Evolutionary conservation across 2,329 filamentous ascomycete species (phyloP).

Genomic region (Chaetomium sp.): DNA sequence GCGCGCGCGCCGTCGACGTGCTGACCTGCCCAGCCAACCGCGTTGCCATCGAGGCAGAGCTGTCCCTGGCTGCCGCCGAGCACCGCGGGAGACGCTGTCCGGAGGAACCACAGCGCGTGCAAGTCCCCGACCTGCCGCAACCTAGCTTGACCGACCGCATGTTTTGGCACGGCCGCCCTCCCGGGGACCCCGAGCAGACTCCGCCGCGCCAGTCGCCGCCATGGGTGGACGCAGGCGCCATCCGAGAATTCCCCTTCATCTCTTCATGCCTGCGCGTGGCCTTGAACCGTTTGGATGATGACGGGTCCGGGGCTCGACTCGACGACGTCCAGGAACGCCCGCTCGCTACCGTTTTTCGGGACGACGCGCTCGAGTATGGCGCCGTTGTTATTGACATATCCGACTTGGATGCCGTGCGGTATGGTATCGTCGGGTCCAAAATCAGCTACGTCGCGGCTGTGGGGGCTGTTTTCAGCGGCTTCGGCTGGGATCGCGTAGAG

Average conservation of each 20-base stretch:
- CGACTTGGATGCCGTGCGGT: constrained; percentile 9
- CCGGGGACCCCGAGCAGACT: neutral
- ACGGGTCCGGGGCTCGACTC: constrained; percentile 2
- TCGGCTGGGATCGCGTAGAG: neutral
- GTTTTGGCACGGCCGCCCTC: neutral
- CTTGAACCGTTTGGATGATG: neutral
- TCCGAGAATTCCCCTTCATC: neutral
- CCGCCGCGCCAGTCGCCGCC: too few relatives aligned
- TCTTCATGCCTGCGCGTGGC: neutral
- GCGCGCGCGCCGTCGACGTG: constrained; percentile 4
- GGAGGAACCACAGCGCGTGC: neutral
- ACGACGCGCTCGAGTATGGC: constrained; percentile 3
- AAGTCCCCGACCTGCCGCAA: neutral
- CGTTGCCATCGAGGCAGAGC: neutral
- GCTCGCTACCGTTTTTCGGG: neutral
- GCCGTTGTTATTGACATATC: constrained; percentile 3
- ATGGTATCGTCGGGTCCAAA: constrained; percentile 5
- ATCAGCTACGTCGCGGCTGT: neutral
- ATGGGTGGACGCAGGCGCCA: neutral
- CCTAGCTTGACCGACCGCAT: neutral
- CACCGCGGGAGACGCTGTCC: neutral
- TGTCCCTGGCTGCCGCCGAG: constrained; percentile 5
- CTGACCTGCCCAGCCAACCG: constrained; percentile 6
- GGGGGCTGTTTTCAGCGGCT: neutral
- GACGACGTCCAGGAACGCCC: constrained; percentile 6